A percentile compares a stretch with the other conserved stretches of the same genome.
Conservation (phyloP, 352 stramenopile species). For the Phytophthora citrophthora region DNA sequence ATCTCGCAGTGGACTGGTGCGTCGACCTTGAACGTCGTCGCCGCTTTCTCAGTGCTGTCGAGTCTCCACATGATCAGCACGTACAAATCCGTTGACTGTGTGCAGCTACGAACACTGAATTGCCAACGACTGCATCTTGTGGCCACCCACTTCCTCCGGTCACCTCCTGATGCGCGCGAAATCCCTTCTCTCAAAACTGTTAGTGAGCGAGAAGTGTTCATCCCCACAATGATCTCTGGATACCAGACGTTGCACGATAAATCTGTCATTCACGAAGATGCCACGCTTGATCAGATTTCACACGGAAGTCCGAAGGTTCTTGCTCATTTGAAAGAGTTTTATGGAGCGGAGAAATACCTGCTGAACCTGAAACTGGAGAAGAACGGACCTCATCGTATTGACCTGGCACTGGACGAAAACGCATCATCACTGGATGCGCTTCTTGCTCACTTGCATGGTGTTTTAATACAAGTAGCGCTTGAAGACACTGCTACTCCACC, state of each 20-base stretch:
- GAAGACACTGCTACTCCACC: constrained; percentile 24
- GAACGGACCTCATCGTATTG: constrained; percentile 36
- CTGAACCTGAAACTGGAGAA: constrained; percentile 48
- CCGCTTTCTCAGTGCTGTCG: constrained; percentile 60
- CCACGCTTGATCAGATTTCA: constrained; percentile 52
- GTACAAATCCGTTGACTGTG: constrained; percentile 63
- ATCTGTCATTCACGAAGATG: constrained; percentile 57
- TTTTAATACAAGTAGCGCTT: constrained; percentile 54
- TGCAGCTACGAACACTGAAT: constrained; percentile 74
- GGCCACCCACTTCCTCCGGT: constrained; percentile 49
- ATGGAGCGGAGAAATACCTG: constrained; percentile 56
- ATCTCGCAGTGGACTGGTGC: constrained; percentile 69
- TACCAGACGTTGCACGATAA: constrained; percentile 56
- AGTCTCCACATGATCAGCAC: constrained; percentile 60
- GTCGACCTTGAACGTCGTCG: constrained; percentile 54
- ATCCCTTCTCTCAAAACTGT: constrained; percentile 39
- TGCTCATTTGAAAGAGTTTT: constrained; percentile 51
- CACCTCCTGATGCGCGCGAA: not conserved
- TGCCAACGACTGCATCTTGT: constrained; percentile 70
- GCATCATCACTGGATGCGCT: constrained; percentile 51
- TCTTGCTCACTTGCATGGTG: constrained; percentile 58
- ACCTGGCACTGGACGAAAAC: constrained; percentile 56
- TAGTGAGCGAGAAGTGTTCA: constrained; percentile 61
- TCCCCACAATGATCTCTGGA: constrained; percentile 56
- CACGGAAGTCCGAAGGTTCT: constrained; percentile 45